Evolutionary conservation across 345 rosid species (phyloP).

Genomic region (Erucastrum elatum): DNA sequence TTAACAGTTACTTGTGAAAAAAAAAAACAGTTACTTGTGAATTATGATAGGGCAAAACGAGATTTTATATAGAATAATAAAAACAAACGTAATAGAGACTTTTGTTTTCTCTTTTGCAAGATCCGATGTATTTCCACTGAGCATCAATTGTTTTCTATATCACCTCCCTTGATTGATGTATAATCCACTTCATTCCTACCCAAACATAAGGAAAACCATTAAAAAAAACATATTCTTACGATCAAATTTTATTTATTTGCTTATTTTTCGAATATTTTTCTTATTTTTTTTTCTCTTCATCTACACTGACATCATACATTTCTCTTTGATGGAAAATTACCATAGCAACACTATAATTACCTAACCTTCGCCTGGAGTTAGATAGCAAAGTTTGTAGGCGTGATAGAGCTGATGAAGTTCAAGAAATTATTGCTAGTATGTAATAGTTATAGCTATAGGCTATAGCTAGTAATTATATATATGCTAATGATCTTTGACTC

Average conservation of each 20-base stretch:
- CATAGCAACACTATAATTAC: background rate
- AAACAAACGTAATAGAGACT: conserved; percentile 31
- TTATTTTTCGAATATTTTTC: background rate
- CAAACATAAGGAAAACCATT: background rate
- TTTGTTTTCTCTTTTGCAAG: conserved; percentile 35
- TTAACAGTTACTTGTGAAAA: background rate
- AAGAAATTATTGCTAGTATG: background rate
- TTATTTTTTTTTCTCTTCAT: background rate
- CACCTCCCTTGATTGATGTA: background rate
- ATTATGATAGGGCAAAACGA: background rate
- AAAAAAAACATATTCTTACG: too few species aligned
- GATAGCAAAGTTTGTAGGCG: background rate
- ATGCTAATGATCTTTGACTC: background rate
- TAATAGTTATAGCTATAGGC: background rate
- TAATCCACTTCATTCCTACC: background rate
- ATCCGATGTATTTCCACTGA: conserved; percentile 38
- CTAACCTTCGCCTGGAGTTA: background rate
- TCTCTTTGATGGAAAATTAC: background rate
- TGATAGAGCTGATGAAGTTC: background rate
- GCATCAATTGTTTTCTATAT: background rate
- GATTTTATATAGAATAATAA: background rate
- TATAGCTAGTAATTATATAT: background rate
- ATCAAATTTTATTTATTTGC: background rate
- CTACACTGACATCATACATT: background rate
- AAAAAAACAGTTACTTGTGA: background rate